A percentile compares a stretch with the other conserved stretches of the same genome.
These are phyloP conservation scores for Podaxis rugospora DNA, from an alignment of 768 basidiomycete genomes.

Conservation along the genomic window DNA sequence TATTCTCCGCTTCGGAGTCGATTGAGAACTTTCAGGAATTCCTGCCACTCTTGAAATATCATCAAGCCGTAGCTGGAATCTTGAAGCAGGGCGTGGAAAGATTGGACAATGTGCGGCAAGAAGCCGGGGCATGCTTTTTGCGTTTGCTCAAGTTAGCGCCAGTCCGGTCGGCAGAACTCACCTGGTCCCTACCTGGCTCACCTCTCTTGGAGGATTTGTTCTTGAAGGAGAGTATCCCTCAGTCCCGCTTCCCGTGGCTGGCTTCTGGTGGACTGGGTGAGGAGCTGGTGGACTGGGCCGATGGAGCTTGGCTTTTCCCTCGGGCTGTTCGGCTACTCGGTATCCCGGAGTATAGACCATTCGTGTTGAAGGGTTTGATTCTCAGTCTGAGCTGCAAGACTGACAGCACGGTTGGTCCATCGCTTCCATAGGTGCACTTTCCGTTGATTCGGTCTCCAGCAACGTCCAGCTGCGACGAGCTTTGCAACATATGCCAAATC, in stretches of 20 bases:
- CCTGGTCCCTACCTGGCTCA: slow-evolving; percentile 51
- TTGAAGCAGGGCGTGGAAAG: slow-evolving; percentile 90
- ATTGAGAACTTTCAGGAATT: slow-evolving; percentile 49
- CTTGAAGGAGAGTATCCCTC: slow-evolving; percentile 34
- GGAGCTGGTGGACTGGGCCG: slow-evolving; percentile 55
- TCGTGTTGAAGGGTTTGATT: slow-evolving; percentile 67
- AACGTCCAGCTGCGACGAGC: slow-evolving; percentile 61
- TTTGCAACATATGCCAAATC: slow-evolving; percentile 53
- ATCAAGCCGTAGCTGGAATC: slow-evolving; percentile 56
- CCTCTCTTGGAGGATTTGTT: slow-evolving; percentile 51
- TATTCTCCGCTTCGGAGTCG: slow-evolving; percentile 41
- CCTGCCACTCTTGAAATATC: slow-evolving; percentile 55
- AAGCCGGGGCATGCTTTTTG: slow-evolving; percentile 62
- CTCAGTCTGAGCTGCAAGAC: slow-evolving; percentile 82
- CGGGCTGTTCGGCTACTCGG: slow-evolving; percentile 62
- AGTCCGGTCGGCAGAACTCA: slow-evolving; percentile 32
- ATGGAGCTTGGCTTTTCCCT: slow-evolving; percentile 73
- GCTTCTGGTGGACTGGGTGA: slow-evolving; percentile 24
- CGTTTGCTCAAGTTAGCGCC: slow-evolving; percentile 45
- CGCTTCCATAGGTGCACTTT: slow-evolving; percentile 6
- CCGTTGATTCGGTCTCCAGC: slow-evolving; percentile 35
- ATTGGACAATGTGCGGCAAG: slow-evolving; percentile 85
- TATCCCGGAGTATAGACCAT: slow-evolving; percentile 54
- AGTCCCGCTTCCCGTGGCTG: slow-evolving; percentile 4
- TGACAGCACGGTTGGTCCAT: slow-evolving; percentile 68